Base-by-base conservation (phyloP, 768 basidiomycete genomes). In the Boletus rubropictus region DNA sequence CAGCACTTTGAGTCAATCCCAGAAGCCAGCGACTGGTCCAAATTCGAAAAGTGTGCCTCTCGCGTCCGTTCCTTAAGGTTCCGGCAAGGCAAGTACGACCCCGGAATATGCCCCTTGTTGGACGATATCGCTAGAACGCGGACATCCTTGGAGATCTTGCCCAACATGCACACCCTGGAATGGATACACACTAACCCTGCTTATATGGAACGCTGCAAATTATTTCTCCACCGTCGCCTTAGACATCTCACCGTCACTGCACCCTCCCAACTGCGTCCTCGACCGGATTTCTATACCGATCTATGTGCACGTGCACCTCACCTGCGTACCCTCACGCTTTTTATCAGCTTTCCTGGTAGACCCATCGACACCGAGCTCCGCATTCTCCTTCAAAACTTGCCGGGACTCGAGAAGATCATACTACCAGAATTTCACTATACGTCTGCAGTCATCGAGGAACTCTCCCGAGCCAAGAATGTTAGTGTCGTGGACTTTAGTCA, bases 201-300 rank as follows among this genome's bases (percentile, higher is more conserved):
- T 0, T 53, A 62, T n/a, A 55, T 68, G 56, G 64, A 69, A 20
- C 62, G 64, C 15, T 67, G 70, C 37, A 71, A 78, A 21, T 56
- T 82, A 44, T 84, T 84, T 63, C 80, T 84, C 73, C 78, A 81
- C 56, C 61, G 65, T 28, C 71, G 70, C 39, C 65, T 85, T 48
- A 77, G 68, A 50, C 49, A 65, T 33, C 66, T 74, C 42, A 39
- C 54, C 29, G 68, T 48, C 63, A 71, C 50, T 41, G 64, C 58
- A 29, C 65, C 52, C 15, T 60, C 58, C 15, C 49, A 60, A 4
- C 15, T 32, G 2, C 12, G 39, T 34, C 49, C 45, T 35, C 38
- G 54, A 21, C 36, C 43, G 7, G 50, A 50, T 44, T 36, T 67
- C 44, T 71, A 70, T 39, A 54, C 66, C 35, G 70, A 74, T 39